phyloP scores from a whole-genome alignment of 2,329 filamentous ascomycete species.

The Talaromyces sp. region DNA sequence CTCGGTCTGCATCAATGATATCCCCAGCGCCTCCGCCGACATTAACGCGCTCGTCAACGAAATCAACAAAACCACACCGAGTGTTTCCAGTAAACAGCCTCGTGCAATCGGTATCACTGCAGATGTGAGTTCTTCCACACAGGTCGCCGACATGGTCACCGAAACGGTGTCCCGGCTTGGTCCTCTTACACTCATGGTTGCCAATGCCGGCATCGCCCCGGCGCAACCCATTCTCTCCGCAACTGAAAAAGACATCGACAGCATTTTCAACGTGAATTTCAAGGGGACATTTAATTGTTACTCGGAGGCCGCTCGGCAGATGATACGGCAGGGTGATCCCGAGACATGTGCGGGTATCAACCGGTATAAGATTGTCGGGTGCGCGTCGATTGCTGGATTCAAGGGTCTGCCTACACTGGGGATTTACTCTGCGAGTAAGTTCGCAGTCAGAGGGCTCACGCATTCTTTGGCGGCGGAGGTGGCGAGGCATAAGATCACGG shows the following conservation, averaged over 20 bases:
- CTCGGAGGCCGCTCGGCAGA: not conserved
- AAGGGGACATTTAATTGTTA: not conserved
- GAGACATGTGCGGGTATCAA: not conserved
- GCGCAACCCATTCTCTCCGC: not conserved
- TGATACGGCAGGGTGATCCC: not conserved
- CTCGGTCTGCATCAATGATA: slow-evolving; percentile 62
- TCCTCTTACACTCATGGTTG: not conserved
- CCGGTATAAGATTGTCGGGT: not conserved
- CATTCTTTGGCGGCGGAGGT: not conserved
- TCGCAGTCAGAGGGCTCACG: not conserved
- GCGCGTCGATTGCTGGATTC: not conserved
- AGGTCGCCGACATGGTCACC: slow-evolving; percentile 53
- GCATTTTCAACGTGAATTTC: not conserved
- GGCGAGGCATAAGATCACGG: slow-evolving; percentile 54
- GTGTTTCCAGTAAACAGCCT: not conserved
- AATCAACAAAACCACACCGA: slow-evolving; percentile 12
- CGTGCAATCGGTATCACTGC: slow-evolving; percentile 51
- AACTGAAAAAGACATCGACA: not conserved
- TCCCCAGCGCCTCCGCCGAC: slow-evolving; percentile 48
- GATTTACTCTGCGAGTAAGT: not conserved
- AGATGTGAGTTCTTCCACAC: slow-evolving; percentile 55
- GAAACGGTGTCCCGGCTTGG: slow-evolving; percentile 25
- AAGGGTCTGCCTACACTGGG: no score
- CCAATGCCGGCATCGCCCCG: not conserved
- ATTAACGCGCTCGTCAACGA: slow-evolving; percentile 45